Conservation (phyloP, 176 grass and related monocot species). For the Carex littledalei region DNA sequence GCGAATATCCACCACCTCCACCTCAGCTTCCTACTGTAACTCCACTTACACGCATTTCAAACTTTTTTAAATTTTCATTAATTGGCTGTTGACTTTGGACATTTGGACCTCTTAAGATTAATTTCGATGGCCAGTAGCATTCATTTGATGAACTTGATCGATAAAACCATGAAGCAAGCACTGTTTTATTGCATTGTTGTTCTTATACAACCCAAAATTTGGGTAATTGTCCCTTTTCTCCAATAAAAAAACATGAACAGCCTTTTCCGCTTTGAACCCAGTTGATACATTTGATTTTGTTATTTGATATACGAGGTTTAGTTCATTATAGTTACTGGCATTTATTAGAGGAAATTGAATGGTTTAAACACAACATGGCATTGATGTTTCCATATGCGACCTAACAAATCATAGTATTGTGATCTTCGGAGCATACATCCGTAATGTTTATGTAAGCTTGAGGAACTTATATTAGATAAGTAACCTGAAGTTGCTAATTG, state of each 20-base stretch:
- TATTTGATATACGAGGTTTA: background rate
- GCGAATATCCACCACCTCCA: slow-evolving; percentile 76
- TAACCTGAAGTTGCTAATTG: slow-evolving; percentile 30
- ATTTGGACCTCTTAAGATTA: background rate
- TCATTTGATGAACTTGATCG: background rate
- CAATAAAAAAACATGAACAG: background rate
- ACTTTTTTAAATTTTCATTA: background rate
- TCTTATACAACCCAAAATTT: background rate
- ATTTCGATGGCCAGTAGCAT: background rate
- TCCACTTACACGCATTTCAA: background rate
- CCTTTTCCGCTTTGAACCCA: background rate
- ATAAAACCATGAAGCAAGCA: background rate
- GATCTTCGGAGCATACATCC: background rate
- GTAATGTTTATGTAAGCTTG: background rate
- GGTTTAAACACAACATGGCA: background rate
- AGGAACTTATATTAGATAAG: background rate
- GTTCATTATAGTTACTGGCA: background rate
- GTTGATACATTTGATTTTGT: background rate
- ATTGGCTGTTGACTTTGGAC: background rate
- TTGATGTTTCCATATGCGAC: background rate
- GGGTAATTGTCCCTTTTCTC: background rate
- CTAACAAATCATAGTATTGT: background rate
- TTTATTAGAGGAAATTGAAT: background rate
- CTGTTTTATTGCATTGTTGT: background rate
- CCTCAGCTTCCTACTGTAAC: slow-evolving; percentile 93